Base-by-base conservation (phyloP, 1,284 basidiomycete genomes). In the Fereydounia khargensis region DNA sequence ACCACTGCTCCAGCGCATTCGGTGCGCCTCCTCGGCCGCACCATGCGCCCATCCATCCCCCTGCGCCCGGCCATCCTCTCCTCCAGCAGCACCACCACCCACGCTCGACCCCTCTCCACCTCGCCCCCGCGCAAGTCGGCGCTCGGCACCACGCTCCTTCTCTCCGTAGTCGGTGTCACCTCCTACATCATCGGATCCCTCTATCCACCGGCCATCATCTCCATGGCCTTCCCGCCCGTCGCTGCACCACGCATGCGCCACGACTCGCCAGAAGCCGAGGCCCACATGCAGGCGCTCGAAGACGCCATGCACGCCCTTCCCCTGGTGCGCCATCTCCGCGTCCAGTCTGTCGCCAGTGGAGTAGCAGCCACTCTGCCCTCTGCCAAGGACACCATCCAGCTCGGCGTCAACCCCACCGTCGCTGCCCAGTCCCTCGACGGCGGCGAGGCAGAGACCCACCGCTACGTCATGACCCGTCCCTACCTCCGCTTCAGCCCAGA, bases 401-500 rank as follows among this genome's bases (percentile, higher is more conserved):
- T 58, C 0, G 51, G 28, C 5, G 41, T 47, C 17, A 52, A 60
- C 20, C 40, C 49, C n/a, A 46, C 53, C 14, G 34, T 39, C 17
- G 27, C 39, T 0, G 60, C 37, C 21, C 59, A 41, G 19, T 41
- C 57, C 10, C 43, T 57, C 7, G 50, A 52, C 21, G 55, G 53
- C 27, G 50, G 55, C 6, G 24, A 42, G 6, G 66, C 57, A 13
- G 49, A 55, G 17, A 47, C 45, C 4, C 54, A 63, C 10, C 56
- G 69, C 33, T 73, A 61, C 38, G 36, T 65, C 13, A 41, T 64
- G 43, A 56, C 82, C 27, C 83, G 91, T 31, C 90, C 90, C 10
- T 91, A 90, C 73, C 73, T 80, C 20, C 78, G 80, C 18, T 62
- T 85, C 45, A 85, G 88, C 0, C 83, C 85, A 57, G 85, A 86